Conservation (phyloP, 345 rosid genomes). For the Gossypium arboreum region DNA sequence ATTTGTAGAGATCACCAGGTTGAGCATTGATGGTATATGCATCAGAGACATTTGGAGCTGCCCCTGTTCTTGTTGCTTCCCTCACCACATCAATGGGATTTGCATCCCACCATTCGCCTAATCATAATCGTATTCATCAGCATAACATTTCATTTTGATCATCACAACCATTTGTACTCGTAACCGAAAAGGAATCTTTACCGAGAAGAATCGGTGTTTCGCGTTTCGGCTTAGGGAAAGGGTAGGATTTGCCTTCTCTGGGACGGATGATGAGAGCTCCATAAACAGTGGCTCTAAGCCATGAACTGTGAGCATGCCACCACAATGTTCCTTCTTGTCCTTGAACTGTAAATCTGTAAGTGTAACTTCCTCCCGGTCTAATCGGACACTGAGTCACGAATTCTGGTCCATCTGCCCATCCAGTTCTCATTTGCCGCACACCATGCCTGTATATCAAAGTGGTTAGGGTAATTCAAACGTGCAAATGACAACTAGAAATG, state of each 20-base stretch:
- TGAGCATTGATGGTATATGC: constrained; percentile 90
- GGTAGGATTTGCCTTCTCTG: constrained; percentile 51
- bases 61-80: constrained; percentile 66
- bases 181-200: background rate
- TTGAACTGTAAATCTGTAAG: constrained; percentile 75
- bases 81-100: constrained; percentile 77
- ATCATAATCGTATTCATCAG: constrained; percentile 18
- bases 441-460: constrained; percentile 62
- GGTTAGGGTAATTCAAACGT: background rate
- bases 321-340: constrained; percentile 94
- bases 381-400: constrained; percentile 93
- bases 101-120: constrained; percentile 96
- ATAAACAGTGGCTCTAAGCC: constrained; percentile 78
- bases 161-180: background rate
- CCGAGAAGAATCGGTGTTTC: background rate
- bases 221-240: constrained; percentile 35
- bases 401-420: constrained; percentile 97
- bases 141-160: background rate
- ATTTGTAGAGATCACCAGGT: constrained; percentile 87
- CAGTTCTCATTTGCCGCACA: constrained; percentile 72
- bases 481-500: background rate
- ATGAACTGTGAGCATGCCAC: constrained; percentile 88
- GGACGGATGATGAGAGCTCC: constrained; percentile 66
- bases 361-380: constrained; percentile 76
- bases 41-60: constrained; percentile 66